Evolutionary conservation across 768 basidiomycete genomes (phyloP), one percentile per base, ranked within the genome.

Genomic region (Termitomyces sp.): DNA sequence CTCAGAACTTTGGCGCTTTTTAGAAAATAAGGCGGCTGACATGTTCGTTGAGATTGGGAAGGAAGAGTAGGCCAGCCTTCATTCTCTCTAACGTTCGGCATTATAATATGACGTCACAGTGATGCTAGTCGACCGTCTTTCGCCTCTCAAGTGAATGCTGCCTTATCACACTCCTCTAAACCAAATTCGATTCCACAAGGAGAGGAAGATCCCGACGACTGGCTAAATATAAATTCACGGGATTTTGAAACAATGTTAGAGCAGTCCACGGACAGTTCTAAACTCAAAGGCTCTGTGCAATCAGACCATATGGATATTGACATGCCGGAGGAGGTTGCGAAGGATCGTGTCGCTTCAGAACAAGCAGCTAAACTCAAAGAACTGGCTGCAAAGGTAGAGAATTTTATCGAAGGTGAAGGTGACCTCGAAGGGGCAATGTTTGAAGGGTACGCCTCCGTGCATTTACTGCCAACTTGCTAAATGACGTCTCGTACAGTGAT

Each of bases 401-500:
- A 77, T n/a, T 99, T 99, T 67, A 86, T 99, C 2, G 86, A 93
- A 63, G 94, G 90, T 2, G 74, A 95, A 66, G 97, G 97, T 2
- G 89, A 91, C 58, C 59, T 97, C 9, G 89, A 92, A 60, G 97
- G 97, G 4, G 97, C 94, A 0, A 73, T 78, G 60, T 96, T 99
- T 65, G 85, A 87, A 53, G 96, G 98, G 95, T 98, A 72, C 47
- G 53, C 35, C 37, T 38, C 52, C 43, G 19, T 29, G n/a, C 27
- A 25, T 46, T 31, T 32, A 46, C 11, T 14, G n/a, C 12, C 7
- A 11, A 19, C 32, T 45, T 60, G 5, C 45, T 40, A 57, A 32
- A 56, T 50, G 62, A 48, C 43, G 40, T 42, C 43, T 21, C 34
- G 48, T 46, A 8, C 59, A 91, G 90, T 63, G 91, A 92, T 61